Percentiles rank a stretch among this genome's conserved stretches.
Conservation (phyloP, 805 yeast genomes). For the Candida succiphila region DNA sequence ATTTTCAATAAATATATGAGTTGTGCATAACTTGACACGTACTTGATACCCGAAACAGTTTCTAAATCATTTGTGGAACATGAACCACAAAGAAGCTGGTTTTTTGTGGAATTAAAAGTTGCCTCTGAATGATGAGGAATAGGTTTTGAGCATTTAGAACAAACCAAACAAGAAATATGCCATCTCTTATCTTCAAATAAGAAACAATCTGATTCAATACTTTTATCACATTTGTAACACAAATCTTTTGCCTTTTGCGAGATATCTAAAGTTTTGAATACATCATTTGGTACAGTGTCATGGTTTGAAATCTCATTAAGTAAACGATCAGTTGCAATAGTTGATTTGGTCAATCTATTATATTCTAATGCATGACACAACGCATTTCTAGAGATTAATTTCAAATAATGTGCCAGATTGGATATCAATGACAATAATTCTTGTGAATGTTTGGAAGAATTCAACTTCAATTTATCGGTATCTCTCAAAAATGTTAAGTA, state of each 20-base stretch:
- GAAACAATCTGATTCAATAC: conserved; percentile 80
- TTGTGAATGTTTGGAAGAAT: conserved; percentile 37
- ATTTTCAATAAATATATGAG: conserved; percentile 69
- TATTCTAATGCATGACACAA: conserved; percentile 65
- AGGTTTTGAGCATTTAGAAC: conserved; percentile 48
- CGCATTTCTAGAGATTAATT: conserved; percentile 74
- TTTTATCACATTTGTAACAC: conserved; percentile 60
- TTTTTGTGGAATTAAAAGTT: conserved; percentile 28
- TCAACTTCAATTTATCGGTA: conserved; percentile 24
- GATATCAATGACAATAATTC: conserved; percentile 75
- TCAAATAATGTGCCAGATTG: conserved; percentile 86
- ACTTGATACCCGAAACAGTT: conserved; percentile 43
- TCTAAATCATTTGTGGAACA: conserved; percentile 48
- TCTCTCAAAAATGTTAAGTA: conserved; percentile 78
- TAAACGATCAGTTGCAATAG: conserved; percentile 54
- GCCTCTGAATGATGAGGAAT: conserved; percentile 29
- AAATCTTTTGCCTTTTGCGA: conserved; percentile 62
- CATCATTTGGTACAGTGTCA: conserved; percentile 27
- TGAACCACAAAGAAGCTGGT: conserved; percentile 43
- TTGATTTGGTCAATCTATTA: conserved; percentile 47
- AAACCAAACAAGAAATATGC: conserved; percentile 71
- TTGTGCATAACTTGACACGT: conserved; percentile 65
- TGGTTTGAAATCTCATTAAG: conserved; percentile 42
- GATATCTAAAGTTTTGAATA: conserved; percentile 33
- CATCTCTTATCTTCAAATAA: conserved; percentile 56